These are phyloP conservation scores for Leishmania lainsoni DNA, from an alignment of 208 protist species.

Conservation along the genomic window DNA sequence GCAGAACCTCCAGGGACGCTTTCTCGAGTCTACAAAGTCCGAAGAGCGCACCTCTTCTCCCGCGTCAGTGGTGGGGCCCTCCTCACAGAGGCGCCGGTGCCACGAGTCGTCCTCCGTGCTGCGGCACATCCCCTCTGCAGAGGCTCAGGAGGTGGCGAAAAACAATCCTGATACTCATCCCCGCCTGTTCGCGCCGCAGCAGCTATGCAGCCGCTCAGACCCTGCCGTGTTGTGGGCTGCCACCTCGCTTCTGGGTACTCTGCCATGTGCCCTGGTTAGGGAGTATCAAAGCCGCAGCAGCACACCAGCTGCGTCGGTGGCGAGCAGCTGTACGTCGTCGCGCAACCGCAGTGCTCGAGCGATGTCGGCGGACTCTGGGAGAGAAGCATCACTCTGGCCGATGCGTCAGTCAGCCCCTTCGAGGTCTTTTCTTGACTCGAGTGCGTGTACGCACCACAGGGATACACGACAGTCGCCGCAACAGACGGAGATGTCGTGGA, in stretches of 20 bases:
- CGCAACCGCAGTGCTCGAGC: constrained; percentile 10
- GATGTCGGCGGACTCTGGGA: neutral
- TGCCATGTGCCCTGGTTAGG: constrained; percentile 20
- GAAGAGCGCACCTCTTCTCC: neutral
- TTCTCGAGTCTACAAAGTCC: neutral
- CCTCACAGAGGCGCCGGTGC: neutral
- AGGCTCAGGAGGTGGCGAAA: neutral
- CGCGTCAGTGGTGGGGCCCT: neutral
- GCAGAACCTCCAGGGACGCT: neutral
- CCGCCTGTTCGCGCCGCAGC: neutral
- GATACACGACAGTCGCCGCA: neutral
- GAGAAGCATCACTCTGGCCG: neutral
- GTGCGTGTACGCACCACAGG: neutral
- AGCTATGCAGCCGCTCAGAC: neutral
- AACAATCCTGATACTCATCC: neutral
- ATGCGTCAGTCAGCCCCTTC: neutral
- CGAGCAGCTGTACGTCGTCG: constrained; percentile 22
- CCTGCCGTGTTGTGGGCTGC: constrained; percentile 28
- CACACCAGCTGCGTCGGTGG: constrained; percentile 13
- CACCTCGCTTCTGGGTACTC: constrained; percentile 25
- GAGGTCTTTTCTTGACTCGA: neutral
- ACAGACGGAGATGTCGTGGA: neutral
- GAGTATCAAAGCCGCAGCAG: constrained; percentile 14
- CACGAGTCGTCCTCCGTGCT: neutral
- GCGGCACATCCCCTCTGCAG: neutral